A percentile compares a stretch with the other conserved stretches of the same genome.
Conservation (phyloP, 2,329 filamentous ascomycete species). For the Cercospora canescens region DNA sequence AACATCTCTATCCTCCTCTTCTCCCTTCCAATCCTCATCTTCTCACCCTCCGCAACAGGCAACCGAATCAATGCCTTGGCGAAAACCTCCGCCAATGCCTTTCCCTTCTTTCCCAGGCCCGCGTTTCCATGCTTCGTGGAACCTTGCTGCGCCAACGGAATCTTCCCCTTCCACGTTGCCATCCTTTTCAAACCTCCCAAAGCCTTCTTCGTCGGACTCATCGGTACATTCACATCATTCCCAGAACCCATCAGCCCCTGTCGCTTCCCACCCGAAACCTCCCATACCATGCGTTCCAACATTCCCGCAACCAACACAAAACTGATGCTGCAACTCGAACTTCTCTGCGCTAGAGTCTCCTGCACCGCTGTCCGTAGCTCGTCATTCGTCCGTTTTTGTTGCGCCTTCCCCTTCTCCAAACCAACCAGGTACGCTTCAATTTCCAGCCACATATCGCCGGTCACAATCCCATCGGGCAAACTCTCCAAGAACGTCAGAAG, state of each 20-base stretch:
- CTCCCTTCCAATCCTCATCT: conserved; percentile 60
- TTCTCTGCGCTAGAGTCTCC: conserved; percentile 66
- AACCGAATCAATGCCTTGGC: conserved; percentile 62
- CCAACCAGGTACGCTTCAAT: conserved; percentile 61
- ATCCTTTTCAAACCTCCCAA: conserved; percentile 35
- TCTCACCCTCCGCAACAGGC: conserved; percentile 47
- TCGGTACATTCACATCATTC: conserved; percentile 26
- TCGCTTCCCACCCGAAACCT: conserved; percentile 34
- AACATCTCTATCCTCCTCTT: conserved; percentile 67
- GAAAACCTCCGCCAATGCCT: conserved; percentile 68
- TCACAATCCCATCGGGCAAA: conserved; percentile 77
- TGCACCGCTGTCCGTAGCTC: conserved; percentile 64
- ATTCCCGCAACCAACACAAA: conserved; percentile 86
- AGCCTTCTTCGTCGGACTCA: conserved; percentile 37
- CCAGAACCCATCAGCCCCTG: conserved; percentile 17
- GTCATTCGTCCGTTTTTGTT: conserved; percentile 47
- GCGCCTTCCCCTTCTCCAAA: conserved; percentile 46
- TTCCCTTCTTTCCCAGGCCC: background rate
- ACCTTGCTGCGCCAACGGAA: conserved; percentile 51
- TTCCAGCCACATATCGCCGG: conserved; percentile 67
- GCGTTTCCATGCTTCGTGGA: background rate
- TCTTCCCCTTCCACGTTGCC: conserved; percentile 40
- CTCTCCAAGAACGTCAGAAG: conserved; percentile 73
- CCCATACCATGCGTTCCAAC: conserved; percentile 60
- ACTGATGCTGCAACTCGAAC: conserved; percentile 79